These are phyloP conservation scores for Schizopora paradoxa DNA, from an alignment of 1,284 basidiomycete species.

Conservation along the genomic window DNA sequence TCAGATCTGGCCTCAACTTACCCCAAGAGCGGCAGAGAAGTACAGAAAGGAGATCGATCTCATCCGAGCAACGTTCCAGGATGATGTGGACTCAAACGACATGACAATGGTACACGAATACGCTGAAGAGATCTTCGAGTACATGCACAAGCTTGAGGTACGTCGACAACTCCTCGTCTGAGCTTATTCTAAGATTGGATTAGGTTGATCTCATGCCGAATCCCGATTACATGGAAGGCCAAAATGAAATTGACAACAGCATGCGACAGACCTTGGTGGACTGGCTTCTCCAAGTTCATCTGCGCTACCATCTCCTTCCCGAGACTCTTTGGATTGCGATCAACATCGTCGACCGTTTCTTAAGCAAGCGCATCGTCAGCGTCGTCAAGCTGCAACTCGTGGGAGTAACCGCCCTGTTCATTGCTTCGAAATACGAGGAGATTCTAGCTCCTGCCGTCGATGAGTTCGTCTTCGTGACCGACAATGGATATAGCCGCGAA, in stretches of 20 bases:
- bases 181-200: constrained; percentile 19
- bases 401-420: constrained; percentile 95
- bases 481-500: constrained; percentile 88
- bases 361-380: constrained; percentile 88
- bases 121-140: constrained; percentile 93
- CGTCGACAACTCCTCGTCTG: constrained; percentile 21
- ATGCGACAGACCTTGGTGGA: constrained; percentile 97
- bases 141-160: constrained; percentile 92
- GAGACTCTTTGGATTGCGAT: constrained; percentile 98
- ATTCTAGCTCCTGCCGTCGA: constrained; percentile 92
- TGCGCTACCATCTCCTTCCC: constrained; percentile 95
- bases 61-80: constrained; percentile 69
- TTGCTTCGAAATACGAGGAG: constrained; percentile 99
- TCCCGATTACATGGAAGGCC: constrained; percentile 91
- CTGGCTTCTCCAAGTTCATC: constrained; percentile 97
- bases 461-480: constrained; percentile 97
- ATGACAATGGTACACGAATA: constrained; percentile 99
- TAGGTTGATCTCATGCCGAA: constrained; percentile 89
- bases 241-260: constrained; percentile 92
- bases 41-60: constrained; percentile 58
- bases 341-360: constrained; percentile 97
- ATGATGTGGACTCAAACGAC: constrained; percentile 83
- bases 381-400: constrained; percentile 96
- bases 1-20: constrained; percentile 65
- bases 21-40: constrained; percentile 50